Evolutionary conservation across 805 yeast genomes (phyloP), one percentile per base, ranked within the genome.

Genomic region (Pichia pseudocactophila): DNA sequence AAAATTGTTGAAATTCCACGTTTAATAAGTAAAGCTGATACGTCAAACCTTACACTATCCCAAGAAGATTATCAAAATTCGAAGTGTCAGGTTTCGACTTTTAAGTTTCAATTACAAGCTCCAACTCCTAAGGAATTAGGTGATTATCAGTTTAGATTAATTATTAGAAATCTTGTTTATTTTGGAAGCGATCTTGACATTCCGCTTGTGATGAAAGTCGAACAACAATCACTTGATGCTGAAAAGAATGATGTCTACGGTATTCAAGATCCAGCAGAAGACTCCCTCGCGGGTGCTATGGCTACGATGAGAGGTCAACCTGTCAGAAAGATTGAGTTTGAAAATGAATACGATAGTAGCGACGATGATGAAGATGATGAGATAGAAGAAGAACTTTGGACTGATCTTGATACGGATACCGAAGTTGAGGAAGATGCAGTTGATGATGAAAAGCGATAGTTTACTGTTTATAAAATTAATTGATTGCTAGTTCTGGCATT

Each of bases 41-140:
- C 76, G 40, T 63, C 70, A 32, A 84, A 85, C 59, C 63, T 83
- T 52, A 57, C 58, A 19, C 62, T 80, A 41, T 52, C 73, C 4
- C 75, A 70, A 43, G 78, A 75, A 41, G 70, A 75, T 48, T 78
- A 52, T 42, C 55, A 65, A 26, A 58, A 65, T 37, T 68, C 74
- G 4, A 65, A 68, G 7, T 71, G 72, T 45, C 64, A 62, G 4
- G 67, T 88, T 43, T 81, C 87, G 36, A 80, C 90, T 1, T 80
- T 85, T 56, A 87, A 84, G 57, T 69, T 89, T 44, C 85, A 81
- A 51, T 59, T 89, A 38, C 62, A 80, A 7, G 70, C 78, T 38
- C 88, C 94, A 36, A 78, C 95, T 13, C 97, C 97, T n/a, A 72
- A 71, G 16, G 71, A 71, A 43, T 65, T 66, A 15, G 95, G 94